A percentile compares a stretch with the other conserved stretches of the same genome.
Conservation (phyloP, 1,139 yeast genomes). For the Kodamaea sp. region DNA sequence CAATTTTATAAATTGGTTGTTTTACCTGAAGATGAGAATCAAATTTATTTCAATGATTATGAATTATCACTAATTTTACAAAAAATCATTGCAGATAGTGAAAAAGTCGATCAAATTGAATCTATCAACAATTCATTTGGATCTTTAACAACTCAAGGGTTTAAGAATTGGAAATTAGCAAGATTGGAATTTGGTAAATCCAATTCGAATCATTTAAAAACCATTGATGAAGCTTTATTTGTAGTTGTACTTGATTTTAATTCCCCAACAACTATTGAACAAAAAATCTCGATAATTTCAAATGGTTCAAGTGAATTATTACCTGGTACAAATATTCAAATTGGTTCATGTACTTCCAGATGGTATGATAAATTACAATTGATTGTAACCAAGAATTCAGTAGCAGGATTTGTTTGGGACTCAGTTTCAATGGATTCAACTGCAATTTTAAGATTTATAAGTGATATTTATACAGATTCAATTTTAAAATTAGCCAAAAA, state of each 20-base stretch:
- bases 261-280: constrained; percentile 50
- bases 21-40: constrained; percentile 29
- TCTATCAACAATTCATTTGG: constrained; percentile 58
- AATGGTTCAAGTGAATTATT: constrained; percentile 64
- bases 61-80: constrained; percentile 53
- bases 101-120: constrained; percentile 34
- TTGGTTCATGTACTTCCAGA: constrained; percentile 72
- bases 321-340: constrained; percentile 53
- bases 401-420: constrained; percentile 74
- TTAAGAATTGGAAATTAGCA: constrained; percentile 59
- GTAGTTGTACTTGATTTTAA: constrained; percentile 61
- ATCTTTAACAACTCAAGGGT: constrained; percentile 65
- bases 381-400: constrained; percentile 63
- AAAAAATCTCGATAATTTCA: constrained; percentile 47
- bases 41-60: constrained; percentile 49
- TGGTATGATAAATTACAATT: constrained; percentile 78
- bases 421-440: constrained; percentile 79
- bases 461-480: constrained; percentile 74
- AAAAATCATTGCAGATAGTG: constrained; percentile 46
- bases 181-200: constrained; percentile 47
- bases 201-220: constrained; percentile 41
- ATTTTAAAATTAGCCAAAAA: constrained; percentile 67
- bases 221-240: constrained; percentile 63
- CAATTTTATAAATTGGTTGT: constrained; percentile 64
- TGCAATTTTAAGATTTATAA: constrained; percentile 65